Percentiles rank a stretch among this genome's conserved stretches.
Evolutionary conservation across 73 alveolate species (phyloP).

Genomic region (Symbiodinium natans): DNA sequence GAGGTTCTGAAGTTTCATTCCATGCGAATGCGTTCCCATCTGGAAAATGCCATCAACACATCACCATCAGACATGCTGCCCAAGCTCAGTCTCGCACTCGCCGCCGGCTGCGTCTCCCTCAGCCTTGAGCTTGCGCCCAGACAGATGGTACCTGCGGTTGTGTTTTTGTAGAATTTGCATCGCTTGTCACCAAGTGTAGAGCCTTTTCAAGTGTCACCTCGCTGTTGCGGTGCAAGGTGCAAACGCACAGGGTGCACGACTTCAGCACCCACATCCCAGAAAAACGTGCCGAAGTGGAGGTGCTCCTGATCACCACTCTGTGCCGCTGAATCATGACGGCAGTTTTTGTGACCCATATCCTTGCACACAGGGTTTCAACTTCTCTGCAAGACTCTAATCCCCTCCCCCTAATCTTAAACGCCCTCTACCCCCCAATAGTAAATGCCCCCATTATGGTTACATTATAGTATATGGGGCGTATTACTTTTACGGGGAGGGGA

Average conservation of each 20-base stretch:
- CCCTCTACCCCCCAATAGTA: too few species aligned
- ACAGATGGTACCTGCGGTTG: constrained; percentile 49
- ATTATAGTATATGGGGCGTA: too few species aligned
- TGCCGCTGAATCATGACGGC: too few species aligned
- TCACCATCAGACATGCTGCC: neutral
- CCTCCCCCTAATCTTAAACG: too few species aligned
- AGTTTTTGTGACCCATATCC: too few species aligned
- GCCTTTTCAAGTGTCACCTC: too few species aligned
- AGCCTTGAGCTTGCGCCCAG: constrained; percentile 63
- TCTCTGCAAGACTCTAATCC: too few species aligned
- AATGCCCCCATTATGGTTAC: too few species aligned
- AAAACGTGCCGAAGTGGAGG: constrained; percentile 60
- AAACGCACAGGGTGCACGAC: constrained; percentile 47
- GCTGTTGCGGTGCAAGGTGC: too few species aligned
- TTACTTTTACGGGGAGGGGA: too few species aligned
- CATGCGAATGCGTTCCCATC: neutral
- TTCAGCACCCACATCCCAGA: constrained; percentile 87
- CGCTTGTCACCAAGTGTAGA: too few species aligned
- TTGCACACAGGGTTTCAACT: too few species aligned
- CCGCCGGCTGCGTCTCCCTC: neutral
- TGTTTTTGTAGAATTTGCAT: neutral
- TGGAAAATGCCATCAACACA: neutral
- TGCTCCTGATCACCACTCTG: constrained; percentile 58
- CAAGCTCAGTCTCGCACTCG: neutral
- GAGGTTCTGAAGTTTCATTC: neutral